A percentile compares a stretch with the other conserved stretches of the same genome.
phyloP scores from a whole-genome alignment of 768 basidiomycete species.

The Suillus ampliporus region DNA sequence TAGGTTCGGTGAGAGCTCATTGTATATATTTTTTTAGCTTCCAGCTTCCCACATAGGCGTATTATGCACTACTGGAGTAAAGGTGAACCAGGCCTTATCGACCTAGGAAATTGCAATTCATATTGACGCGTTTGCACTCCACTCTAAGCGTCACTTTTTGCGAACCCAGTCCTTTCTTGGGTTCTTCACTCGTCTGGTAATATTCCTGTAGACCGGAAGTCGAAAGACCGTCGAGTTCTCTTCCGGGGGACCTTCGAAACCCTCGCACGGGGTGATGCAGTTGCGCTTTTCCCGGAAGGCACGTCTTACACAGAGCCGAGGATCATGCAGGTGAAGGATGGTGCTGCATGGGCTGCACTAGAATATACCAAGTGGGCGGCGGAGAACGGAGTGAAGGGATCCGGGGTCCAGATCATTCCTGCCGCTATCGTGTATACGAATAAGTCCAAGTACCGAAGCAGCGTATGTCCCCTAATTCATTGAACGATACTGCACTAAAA shows the following conservation, averaged over 20 bases:
- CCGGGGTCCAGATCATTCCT: constrained; percentile 70
- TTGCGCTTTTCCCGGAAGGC: constrained; percentile 95
- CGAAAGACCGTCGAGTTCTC: constrained; percentile 86
- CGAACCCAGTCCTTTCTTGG: constrained; percentile 72
- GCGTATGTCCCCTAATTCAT: constrained; percentile 59
- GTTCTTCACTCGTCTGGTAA: constrained; percentile 92
- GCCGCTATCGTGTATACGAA: constrained; percentile 93
- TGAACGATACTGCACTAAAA: constrained; percentile 20
- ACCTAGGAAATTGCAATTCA: not conserved
- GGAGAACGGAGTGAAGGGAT: constrained; percentile 54
- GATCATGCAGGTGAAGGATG: constrained; percentile 93
- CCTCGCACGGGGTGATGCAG: constrained; percentile 76
- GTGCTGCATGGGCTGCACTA: constrained; percentile 92
- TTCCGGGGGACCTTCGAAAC: constrained; percentile 92
- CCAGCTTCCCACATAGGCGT: constrained; percentile 79
- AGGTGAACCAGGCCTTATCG: constrained; percentile 45
- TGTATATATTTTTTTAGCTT: constrained; percentile 56
- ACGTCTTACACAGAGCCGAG: constrained; percentile 92
- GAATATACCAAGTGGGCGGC: constrained; percentile 86
- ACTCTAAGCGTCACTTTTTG: constrained; percentile 72
- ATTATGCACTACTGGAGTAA: constrained; percentile 96
- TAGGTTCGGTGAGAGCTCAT: constrained; percentile 23
- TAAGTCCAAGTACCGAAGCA: constrained; percentile 93
- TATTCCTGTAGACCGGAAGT: constrained; percentile 95
- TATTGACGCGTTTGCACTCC: constrained; percentile 17